phyloP scores from a whole-genome alignment of 2,329 filamentous ascomycete genomes.

The Aciculosporium take region DNA sequence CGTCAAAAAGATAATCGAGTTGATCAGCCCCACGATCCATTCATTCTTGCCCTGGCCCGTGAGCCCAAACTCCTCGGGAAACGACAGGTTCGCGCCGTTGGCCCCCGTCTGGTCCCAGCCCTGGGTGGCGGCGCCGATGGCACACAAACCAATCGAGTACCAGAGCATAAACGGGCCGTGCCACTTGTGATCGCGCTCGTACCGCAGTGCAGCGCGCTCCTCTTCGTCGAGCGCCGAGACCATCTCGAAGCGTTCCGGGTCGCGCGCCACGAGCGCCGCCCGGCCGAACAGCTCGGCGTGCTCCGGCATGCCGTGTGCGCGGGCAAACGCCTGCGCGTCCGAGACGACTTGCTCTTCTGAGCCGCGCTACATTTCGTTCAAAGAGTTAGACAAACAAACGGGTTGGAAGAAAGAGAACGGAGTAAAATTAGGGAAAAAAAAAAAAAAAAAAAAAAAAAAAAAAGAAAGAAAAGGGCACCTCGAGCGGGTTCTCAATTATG shows the following conservation, averaged over 20 bases:
- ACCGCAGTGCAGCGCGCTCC: conserved; percentile 18
- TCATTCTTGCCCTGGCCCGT: conserved; percentile 27
- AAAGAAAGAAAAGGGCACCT: conserved; percentile 10
- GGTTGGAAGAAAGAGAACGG: no score
- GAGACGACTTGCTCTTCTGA: conserved; percentile 11
- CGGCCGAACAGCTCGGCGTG: conserved; percentile 25
- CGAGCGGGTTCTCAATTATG: conserved; percentile 20
- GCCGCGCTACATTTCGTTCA: conserved; percentile 9
- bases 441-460: no score
- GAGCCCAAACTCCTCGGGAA: conserved; percentile 29
- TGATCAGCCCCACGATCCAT: conserved; percentile 19
- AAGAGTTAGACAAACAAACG: no score
- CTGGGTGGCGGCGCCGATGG: conserved; percentile 40
- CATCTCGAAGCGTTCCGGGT: conserved; percentile 11
- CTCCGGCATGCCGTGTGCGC: conserved; percentile 29
- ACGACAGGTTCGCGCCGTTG: conserved; percentile 46
- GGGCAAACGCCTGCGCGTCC: conserved; percentile 35
- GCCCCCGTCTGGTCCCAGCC: conserved; percentile 50
- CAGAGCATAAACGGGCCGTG: conserved; percentile 26
- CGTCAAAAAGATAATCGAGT: conserved; percentile 19
- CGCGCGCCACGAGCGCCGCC: conserved; percentile 16
- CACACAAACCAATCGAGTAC: conserved; percentile 34
- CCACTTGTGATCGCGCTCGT: conserved; percentile 44
- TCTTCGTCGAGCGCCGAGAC: conserved; percentile 11
- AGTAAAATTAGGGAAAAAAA: no score